A percentile compares a stretch with the other conserved stretches of the same genome.
Conservation (phyloP, 179 eudicot species). For the Vitellaria paradoxa region DNA sequence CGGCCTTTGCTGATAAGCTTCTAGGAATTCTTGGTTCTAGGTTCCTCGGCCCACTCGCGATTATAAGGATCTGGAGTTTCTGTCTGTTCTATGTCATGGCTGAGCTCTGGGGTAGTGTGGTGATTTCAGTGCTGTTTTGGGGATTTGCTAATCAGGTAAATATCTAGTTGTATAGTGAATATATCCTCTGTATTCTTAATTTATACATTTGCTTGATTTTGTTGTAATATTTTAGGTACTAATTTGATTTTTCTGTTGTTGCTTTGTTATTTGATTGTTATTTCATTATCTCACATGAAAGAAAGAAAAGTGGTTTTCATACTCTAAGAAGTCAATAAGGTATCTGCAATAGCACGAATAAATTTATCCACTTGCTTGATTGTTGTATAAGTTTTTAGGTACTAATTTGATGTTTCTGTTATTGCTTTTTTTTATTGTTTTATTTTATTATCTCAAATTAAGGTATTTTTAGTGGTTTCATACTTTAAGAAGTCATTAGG, state of each 20-base stretch:
- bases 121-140: slow-evolving; percentile 95
- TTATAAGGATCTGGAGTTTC: slow-evolving; percentile 98
- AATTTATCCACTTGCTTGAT: too few relatives aligned
- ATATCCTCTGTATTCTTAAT: background rate
- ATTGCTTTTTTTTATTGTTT: too few relatives aligned
- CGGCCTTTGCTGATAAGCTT: slow-evolving; percentile 80
- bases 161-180: background rate
- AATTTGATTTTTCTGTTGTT: background rate
- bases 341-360: background rate
- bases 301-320: background rate
- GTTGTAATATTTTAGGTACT: background rate
- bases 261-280: background rate
- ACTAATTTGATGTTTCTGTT: too few relatives aligned
- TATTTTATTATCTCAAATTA: too few relatives aligned
- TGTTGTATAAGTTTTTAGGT: too few relatives aligned
- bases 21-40: slow-evolving; percentile 78
- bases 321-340: background rate
- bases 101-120: slow-evolving; percentile 99
- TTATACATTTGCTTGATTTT: background rate
- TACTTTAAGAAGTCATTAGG: too few relatives aligned
- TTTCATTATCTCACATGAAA: background rate
- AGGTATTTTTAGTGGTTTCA: too few relatives aligned
- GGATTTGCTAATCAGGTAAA: slow-evolving; percentile 98
- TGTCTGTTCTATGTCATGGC: slow-evolving; percentile 99
- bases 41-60: slow-evolving; percentile 94